A percentile compares a stretch with the other conserved stretches of the same genome.
Evolutionary conservation across 805 yeast species (phyloP).

Genomic region (Candida insectorum): DNA sequence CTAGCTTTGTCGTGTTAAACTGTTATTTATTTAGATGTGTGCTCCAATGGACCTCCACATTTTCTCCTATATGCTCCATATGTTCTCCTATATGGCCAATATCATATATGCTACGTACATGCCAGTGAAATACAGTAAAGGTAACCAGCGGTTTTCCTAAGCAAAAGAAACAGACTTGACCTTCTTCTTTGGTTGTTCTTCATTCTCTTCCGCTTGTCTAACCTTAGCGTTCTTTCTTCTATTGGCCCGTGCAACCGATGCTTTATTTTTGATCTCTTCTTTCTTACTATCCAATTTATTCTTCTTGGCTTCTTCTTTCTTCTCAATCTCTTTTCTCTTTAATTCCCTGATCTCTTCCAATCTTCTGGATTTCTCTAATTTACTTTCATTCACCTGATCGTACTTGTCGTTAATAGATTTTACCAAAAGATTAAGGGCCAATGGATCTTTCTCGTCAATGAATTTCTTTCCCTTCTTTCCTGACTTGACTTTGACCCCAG

Average conservation of each 20-base stretch:
- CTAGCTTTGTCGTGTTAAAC: too few species aligned
- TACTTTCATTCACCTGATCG: constrained; percentile 79
- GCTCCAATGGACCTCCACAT: too few species aligned
- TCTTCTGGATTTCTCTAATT: constrained; percentile 84
- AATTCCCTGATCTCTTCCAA: constrained; percentile 86
- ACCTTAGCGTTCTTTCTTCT: constrained; percentile 60
- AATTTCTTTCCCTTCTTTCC: constrained; percentile 90
- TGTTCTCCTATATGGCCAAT: too few species aligned
- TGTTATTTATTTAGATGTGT: too few species aligned
- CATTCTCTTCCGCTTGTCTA: constrained; percentile 18
- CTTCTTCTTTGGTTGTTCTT: constrained; percentile 15
- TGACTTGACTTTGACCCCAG: constrained; percentile 71
- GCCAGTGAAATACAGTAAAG: neutral
- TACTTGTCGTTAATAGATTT: constrained; percentile 78
- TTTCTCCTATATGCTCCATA: too few species aligned
- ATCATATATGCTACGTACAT: neutral
- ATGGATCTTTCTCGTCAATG: constrained; percentile 63
- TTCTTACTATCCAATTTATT: constrained; percentile 74
- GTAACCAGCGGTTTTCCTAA: constrained; percentile 8
- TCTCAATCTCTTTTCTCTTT: constrained; percentile 81
- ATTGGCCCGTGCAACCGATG: constrained; percentile 62
- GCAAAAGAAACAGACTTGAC: constrained; percentile 42
- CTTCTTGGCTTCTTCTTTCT: constrained; percentile 69
- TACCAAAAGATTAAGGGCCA: constrained; percentile 64
- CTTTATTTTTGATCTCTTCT: constrained; percentile 68